These are phyloP conservation scores for Sordariomycetes sp. DNA, from an alignment of 2,329 filamentous ascomycete species.

Conservation along the genomic window DNA sequence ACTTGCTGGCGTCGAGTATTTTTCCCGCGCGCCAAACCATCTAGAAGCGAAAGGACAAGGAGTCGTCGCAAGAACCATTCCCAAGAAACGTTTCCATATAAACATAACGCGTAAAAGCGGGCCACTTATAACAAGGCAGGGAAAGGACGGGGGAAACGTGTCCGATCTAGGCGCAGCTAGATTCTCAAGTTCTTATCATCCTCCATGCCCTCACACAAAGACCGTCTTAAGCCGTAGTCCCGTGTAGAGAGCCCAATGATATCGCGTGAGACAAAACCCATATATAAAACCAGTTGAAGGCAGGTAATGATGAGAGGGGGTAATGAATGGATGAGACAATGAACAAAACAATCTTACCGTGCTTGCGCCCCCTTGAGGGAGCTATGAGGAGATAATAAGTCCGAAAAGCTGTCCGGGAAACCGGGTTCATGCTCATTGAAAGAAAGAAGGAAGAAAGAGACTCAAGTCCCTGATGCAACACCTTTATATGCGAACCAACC, in stretches of 20 bases:
- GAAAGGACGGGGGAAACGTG: not conserved
- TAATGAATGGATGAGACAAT: constrained; percentile 5
- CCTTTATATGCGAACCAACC: constrained; percentile 3
- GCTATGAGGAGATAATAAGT: not conserved
- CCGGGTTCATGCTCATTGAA: not conserved
- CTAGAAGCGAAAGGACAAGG: not conserved
- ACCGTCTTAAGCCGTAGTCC: not conserved
- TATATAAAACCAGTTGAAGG: not conserved
- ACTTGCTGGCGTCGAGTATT: not conserved
- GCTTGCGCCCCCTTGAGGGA: not conserved
- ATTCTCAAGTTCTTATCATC: not conserved
- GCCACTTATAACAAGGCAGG: not conserved
- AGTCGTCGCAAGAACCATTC: constrained; percentile 5
- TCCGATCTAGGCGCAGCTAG: too few relatives aligned
- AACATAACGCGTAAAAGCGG: constrained; percentile 4
- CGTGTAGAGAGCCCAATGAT: not conserved
- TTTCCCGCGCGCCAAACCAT: constrained; percentile 6
- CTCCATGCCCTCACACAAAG: not conserved
- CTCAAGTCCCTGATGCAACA: constrained; percentile 3
- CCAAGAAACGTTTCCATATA: constrained; percentile 4
- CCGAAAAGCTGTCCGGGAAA: not conserved
- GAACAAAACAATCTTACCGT: constrained; percentile 5
- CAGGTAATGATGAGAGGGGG: constrained; percentile 8
- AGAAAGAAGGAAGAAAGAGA: not conserved
- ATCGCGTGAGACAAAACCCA: not conserved